phyloP scores from a whole-genome alignment of 495 filamentous ascomycete species.

The Astrothelium macrocarpum region DNA sequence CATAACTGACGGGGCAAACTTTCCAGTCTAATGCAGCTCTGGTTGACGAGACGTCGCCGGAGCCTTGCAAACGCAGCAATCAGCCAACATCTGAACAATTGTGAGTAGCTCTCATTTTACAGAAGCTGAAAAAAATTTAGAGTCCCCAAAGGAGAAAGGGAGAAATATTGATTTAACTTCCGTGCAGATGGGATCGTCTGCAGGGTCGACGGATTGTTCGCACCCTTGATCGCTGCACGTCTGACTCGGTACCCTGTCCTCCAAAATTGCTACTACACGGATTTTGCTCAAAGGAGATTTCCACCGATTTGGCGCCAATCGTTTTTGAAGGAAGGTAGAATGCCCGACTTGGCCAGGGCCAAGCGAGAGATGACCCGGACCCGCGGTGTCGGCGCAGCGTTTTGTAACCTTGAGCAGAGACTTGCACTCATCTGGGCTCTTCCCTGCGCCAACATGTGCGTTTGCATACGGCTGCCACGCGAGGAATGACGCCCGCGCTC shows the following conservation, averaged over 20 bases:
- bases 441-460: neutral
- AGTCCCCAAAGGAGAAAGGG: neutral
- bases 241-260: neutral
- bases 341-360: neutral
- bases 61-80: neutral
- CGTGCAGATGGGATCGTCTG: neutral
- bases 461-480: conserved; percentile 5
- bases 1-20: neutral
- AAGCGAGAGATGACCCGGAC: neutral
- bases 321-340: neutral
- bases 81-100: neutral
- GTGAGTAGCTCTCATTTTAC: neutral
- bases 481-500: neutral
- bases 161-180: neutral
- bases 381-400: neutral
- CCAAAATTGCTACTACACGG: neutral
- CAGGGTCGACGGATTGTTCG: neutral
- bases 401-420: neutral
- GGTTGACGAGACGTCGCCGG: too few species aligned
- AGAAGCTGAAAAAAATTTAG: neutral
- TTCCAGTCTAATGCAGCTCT: too few species aligned
- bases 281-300: neutral
- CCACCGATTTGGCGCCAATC: neutral
- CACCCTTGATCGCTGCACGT: neutral
- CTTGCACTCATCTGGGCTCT: neutral